Conservation (phyloP, 345 rosid genomes). For the Durio zibethinus region DNA sequence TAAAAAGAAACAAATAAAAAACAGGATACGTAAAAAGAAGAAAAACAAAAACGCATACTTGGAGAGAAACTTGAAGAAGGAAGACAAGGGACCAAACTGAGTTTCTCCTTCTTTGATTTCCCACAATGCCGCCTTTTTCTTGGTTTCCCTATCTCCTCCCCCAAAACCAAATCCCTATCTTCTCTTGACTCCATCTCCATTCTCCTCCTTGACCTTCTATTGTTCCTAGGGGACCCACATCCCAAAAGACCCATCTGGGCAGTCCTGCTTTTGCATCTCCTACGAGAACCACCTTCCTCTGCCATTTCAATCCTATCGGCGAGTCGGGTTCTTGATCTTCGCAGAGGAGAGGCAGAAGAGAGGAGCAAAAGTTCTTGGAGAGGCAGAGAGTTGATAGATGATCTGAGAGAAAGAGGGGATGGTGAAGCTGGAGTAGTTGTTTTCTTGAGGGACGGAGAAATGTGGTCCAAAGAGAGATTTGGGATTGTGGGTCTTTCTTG, state of each 20-base stretch:
- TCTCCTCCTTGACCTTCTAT: constrained; percentile 57
- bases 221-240: constrained; percentile 55
- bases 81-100: constrained; percentile 38
- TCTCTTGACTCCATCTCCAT: constrained; percentile 64
- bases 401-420: constrained; percentile 36
- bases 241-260: constrained; percentile 41
- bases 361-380: constrained; percentile 60
- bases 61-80: constrained; percentile 42
- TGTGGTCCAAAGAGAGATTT: constrained; percentile 45
- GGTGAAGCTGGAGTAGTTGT: constrained; percentile 43
- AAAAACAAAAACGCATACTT: constrained; percentile 47
- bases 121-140: constrained; percentile 54
- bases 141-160: constrained; percentile 48
- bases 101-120: constrained; percentile 72
- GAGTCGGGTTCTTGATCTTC: constrained; percentile 59
- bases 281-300: constrained; percentile 55
- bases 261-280: constrained; percentile 49
- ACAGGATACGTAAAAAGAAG: not conserved
- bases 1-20: not conserved
- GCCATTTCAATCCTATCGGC: constrained; percentile 62
- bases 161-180: constrained; percentile 48
- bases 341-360: constrained; percentile 58
- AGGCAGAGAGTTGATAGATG: constrained; percentile 45
- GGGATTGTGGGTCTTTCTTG: constrained; percentile 17
- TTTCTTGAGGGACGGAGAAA: constrained; percentile 42